Conservation (phyloP, 225 moss, liverwort and hornwort species). For the Polytrichum formosum region DNA sequence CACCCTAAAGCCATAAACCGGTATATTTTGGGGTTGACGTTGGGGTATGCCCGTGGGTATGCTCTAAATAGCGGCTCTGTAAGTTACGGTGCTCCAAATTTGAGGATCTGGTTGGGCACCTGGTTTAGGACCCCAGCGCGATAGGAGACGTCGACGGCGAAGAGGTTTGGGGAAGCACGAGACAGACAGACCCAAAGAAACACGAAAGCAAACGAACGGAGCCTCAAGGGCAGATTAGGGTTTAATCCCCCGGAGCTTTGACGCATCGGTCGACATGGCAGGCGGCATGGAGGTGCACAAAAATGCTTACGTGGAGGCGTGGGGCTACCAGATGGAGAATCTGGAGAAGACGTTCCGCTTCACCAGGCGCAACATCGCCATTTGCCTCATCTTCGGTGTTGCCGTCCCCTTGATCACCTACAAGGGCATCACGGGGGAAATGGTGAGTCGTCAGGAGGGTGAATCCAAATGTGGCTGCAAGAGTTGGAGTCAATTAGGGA, state of each 20-base stretch:
- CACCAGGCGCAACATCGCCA: slow-evolving; percentile 55
- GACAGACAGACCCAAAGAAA: too few species aligned
- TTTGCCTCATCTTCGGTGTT: slow-evolving; percentile 74
- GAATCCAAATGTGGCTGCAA: neutral
- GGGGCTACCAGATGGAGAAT: slow-evolving; percentile 82
- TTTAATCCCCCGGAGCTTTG: neutral
- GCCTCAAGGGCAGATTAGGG: too few species aligned
- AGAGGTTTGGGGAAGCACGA: too few species aligned
- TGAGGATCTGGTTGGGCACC: too few species aligned
- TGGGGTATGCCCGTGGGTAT: too few species aligned
- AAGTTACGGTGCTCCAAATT: too few species aligned
- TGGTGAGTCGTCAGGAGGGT: slow-evolving; percentile 42
- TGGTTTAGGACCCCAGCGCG: too few species aligned
- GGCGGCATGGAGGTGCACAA: slow-evolving; percentile 91
- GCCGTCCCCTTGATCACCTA: slow-evolving; percentile 68
- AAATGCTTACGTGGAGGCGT: slow-evolving; percentile 86
- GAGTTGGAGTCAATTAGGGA: slow-evolving; percentile 5
- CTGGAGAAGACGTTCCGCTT: slow-evolving; percentile 86
- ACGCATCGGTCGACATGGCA: slow-evolving; percentile 47
- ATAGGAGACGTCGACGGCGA: too few species aligned
- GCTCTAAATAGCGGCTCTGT: too few species aligned
- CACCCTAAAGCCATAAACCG: too few species aligned
- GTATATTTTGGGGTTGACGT: too few species aligned
- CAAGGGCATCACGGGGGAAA: slow-evolving; percentile 70
- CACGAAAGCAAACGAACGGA: too few species aligned